phyloP scores from a whole-genome alignment of 2,329 filamentous ascomycete species.

The Coniochaeta sp. region DNA sequence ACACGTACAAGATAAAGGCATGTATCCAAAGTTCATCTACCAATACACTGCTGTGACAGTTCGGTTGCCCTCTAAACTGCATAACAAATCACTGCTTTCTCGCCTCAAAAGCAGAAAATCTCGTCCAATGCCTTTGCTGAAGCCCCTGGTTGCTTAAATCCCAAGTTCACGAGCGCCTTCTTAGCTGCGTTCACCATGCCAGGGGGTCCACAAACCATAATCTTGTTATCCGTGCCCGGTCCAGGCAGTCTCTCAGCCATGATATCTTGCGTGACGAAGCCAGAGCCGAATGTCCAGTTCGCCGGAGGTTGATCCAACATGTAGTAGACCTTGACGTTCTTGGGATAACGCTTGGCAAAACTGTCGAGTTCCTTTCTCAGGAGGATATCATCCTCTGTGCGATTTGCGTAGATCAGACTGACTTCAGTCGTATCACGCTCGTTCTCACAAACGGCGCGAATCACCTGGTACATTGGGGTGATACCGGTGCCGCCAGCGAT shows the following conservation, averaged over 20 bases:
- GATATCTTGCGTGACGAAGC: constrained; percentile 42
- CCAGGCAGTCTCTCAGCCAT: constrained; percentile 40
- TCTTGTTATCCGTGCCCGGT: constrained; percentile 36
- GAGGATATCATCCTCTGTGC: constrained; percentile 51
- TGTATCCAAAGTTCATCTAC: too few relatives aligned
- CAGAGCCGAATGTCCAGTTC: constrained; percentile 39
- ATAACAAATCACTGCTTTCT: not conserved
- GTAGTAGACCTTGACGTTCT: constrained; percentile 49
- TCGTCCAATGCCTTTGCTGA: constrained; percentile 46
- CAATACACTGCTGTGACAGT: too few relatives aligned
- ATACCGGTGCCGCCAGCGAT: constrained; percentile 44
- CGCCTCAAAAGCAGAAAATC: constrained; percentile 42
- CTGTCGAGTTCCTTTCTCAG: constrained; percentile 46
- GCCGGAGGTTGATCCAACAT: constrained; percentile 39
- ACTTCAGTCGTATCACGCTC: constrained; percentile 48
- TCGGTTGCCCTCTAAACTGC: too few relatives aligned
- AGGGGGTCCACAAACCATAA: constrained; percentile 54
- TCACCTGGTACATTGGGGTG: constrained; percentile 54
- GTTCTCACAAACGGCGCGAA: constrained; percentile 56
- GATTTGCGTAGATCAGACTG: constrained; percentile 52
- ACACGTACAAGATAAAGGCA: too few relatives aligned
- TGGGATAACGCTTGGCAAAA: constrained; percentile 40
- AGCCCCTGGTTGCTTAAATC: constrained; percentile 41
- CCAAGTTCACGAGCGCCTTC: constrained; percentile 43
- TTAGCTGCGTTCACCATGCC: constrained; percentile 46